Evolutionary conservation across 1,284 basidiomycete species (phyloP).

Genomic region (Puccinia novopanici): DNA sequence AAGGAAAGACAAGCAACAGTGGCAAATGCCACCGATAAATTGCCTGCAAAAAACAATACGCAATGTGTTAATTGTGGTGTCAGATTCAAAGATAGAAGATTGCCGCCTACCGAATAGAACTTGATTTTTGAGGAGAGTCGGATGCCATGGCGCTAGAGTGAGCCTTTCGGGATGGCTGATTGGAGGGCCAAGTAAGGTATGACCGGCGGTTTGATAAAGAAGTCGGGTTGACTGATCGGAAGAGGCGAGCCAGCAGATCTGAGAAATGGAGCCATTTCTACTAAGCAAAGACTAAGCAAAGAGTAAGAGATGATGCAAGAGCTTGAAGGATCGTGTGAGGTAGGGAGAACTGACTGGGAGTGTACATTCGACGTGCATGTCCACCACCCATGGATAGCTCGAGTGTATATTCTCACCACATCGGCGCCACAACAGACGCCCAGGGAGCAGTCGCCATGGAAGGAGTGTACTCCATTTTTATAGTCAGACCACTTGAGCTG

Average conservation of each 20-base stretch:
- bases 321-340: background rate
- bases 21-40: background rate
- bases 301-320: background rate
- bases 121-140: conserved; percentile 10
- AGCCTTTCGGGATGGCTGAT: background rate
- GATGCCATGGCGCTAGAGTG: conserved; percentile 35
- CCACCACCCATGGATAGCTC: conserved; percentile 44
- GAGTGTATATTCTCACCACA: conserved; percentile 22
- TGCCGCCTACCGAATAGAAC: conserved; percentile 17
- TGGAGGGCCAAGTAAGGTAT: conserved; percentile 2
- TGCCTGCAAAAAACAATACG: background rate
- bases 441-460: conserved; percentile 10
- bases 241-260: conserved; percentile 31
- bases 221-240: conserved; percentile 6
- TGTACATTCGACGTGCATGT: background rate
- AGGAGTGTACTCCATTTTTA: background rate
- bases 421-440: conserved; percentile 14
- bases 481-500: conserved; percentile 32
- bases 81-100: background rate
- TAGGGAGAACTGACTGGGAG: conserved; percentile 27
- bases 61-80: background rate
- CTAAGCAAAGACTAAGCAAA: background rate
- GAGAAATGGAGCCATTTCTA: conserved; percentile 35
- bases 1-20: conserved; percentile 29
- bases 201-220: conserved; percentile 6